A percentile compares a stretch with the other conserved stretches of the same genome.
Evolutionary conservation across 495 filamentous ascomycete genomes (phyloP).

Genomic region (Aspergillus wentii): DNA sequence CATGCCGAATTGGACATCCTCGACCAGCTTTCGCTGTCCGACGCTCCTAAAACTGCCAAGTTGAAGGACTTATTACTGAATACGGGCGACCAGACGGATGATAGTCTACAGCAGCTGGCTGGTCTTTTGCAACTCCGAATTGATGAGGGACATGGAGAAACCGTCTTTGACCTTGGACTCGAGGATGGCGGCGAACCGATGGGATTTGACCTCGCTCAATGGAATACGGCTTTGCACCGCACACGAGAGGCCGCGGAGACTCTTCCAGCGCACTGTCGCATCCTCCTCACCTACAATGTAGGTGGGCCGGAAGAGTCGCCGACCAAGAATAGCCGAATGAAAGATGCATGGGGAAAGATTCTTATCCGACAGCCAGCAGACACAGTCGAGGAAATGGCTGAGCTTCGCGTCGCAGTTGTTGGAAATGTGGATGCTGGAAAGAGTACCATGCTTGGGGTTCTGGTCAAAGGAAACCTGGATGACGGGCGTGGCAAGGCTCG

Average conservation of each 20-base stretch:
- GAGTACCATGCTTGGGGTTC: slow-evolving; percentile 91
- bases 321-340: slow-evolving; percentile 56
- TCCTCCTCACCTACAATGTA: slow-evolving; percentile 84
- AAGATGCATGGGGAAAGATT: slow-evolving; percentile 72
- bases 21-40: slow-evolving; percentile 77
- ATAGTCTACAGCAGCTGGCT: slow-evolving; percentile 56
- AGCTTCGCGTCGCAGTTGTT: slow-evolving; percentile 95
- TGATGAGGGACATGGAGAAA: slow-evolving; percentile 84
- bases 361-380: slow-evolving; percentile 71
- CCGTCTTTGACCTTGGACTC: slow-evolving; percentile 85
- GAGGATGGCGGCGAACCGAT: slow-evolving; percentile 93
- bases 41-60: slow-evolving; percentile 60
- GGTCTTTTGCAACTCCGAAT: slow-evolving; percentile 61
- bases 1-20: slow-evolving; percentile 91
- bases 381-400: slow-evolving; percentile 80
- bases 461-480: slow-evolving; percentile 93
- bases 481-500: slow-evolving; percentile 92
- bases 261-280: slow-evolving; percentile 65
- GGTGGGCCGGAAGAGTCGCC: slow-evolving; percentile 72
- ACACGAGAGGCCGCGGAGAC: slow-evolving; percentile 61
- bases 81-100: slow-evolving; percentile 51
- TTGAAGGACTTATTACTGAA: slow-evolving; percentile 76
- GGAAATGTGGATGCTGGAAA: slow-evolving; percentile 98
- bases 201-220: slow-evolving; percentile 72
- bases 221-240: slow-evolving; percentile 67